Conservation (phyloP, 139 green algal genomes). For the Penium margaritaceum region DNA sequence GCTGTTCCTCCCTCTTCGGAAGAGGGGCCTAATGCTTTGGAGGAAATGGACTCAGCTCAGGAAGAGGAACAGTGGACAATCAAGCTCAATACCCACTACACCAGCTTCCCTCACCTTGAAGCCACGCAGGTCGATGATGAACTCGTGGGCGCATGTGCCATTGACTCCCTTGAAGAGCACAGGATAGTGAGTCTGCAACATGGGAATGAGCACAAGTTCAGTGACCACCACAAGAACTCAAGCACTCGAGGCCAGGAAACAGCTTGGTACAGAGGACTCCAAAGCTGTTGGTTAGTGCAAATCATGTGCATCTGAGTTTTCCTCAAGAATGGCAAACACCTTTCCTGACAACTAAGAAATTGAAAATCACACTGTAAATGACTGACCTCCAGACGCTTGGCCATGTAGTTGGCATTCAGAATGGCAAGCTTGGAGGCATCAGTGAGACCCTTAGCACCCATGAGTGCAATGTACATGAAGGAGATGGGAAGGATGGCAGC, state of each 20-base stretch:
- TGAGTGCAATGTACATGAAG: conserved; percentile 95
- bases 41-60: neutral
- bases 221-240: neutral
- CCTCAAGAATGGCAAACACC: neutral
- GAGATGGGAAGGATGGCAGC: conserved; percentile 89
- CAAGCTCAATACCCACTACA: neutral
- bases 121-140: conserved; percentile 86
- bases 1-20: conserved; percentile 48
- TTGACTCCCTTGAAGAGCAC: conserved; percentile 60
- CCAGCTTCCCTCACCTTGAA: conserved; percentile 77
- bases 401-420: conserved; percentile 98
- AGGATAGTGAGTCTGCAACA: conserved; percentile 47
- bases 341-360: neutral
- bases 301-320: too few relatives aligned
- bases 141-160: conserved; percentile 97
- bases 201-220: neutral
- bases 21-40: neutral
- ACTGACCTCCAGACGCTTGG: conserved; percentile 64
- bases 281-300: too few relatives aligned
- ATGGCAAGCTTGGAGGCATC: conserved; percentile 74
- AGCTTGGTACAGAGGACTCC: neutral
- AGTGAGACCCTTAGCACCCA: conserved; percentile 82
- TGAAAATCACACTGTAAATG: neutral
- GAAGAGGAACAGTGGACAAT: neutral
- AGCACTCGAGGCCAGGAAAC: neutral